Evolutionary conservation across 176 grass and related monocot species (phyloP), one percentile per base, ranked within the genome.

Genomic region (Zea luxurians): DNA sequence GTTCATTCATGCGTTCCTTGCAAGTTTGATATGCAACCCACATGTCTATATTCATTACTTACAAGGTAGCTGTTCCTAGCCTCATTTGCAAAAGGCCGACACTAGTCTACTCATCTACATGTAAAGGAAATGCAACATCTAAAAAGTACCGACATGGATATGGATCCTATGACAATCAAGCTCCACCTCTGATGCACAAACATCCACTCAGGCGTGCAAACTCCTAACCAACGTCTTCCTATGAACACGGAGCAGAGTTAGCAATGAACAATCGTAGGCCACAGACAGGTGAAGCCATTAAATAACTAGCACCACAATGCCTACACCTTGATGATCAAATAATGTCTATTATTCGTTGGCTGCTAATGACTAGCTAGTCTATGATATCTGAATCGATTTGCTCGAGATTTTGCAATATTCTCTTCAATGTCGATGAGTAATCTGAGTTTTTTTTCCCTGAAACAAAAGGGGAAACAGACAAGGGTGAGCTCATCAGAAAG

Each of bases 401-500:
- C 27, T 27, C 27, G 27, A 27, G 27, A 27, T 27, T 27, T 27
- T 27, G 27, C 27, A 27, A 27, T 27, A 27, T 75, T 65, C 18
- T 75, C 87, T 89, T 97, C 62, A 97, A 69, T 45, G 79, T 82
- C 40, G 74, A 47, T 44, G 82, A 27, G 42, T 97, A 93, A 50
- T 86, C 40, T 69, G 87, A 68, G n/a, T 42, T 66, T 49, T 83
- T 84, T 90, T 58, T 1, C 89, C 89, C 94, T 97, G 94, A 68
- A 88, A 27, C 27, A 86, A 78, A 84, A 21, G 2, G 6, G 3
- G 47, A 41, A 11, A 66, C 5, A 43, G 21, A 61, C 13, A n/a
- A 45, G 43, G 43, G 6, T 41, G 0, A 27, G 16, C 18, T 16
- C 13, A 62, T 47, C 35, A 80, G 21, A 66, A 20, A 72, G 58